Percentiles rank a stretch among this genome's conserved stretches.
These are phyloP conservation scores for Pyrenochaeta sp. DNA, from an alignment of 2,329 filamentous ascomycete genomes.

Conservation along the genomic window DNA sequence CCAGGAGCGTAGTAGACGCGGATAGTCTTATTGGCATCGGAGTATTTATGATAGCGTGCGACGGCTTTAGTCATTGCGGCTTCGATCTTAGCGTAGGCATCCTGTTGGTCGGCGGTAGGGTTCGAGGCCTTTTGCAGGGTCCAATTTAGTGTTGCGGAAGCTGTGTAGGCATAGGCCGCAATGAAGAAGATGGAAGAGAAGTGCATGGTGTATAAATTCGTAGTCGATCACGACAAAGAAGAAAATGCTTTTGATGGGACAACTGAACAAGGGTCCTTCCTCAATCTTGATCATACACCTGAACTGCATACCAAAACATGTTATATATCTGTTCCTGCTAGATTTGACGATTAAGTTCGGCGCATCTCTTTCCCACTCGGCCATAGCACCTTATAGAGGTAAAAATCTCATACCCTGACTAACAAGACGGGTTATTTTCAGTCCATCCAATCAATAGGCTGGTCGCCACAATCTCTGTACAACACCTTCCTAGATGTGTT, in stretches of 20 bases:
- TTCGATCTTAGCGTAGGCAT: slow-evolving; percentile 44
- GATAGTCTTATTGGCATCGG: slow-evolving; percentile 36
- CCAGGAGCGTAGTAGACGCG: slow-evolving; percentile 41
- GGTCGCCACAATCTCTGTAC: neutral
- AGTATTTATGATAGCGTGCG: slow-evolving; percentile 34
- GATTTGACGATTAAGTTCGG: neutral
- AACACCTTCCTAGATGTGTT: slow-evolving; percentile 4
- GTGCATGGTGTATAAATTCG: slow-evolving; percentile 24
- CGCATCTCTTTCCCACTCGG: neutral
- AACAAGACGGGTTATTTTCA: neutral
- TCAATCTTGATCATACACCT: neutral
- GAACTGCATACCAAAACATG: neutral
- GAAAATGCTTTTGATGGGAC: neutral
- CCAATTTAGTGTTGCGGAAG: slow-evolving; percentile 37
- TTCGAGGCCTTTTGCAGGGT: slow-evolving; percentile 36
- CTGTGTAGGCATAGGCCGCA: slow-evolving; percentile 29
- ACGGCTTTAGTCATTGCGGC: slow-evolving; percentile 43
- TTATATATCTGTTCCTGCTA: neutral
- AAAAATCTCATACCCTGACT: neutral
- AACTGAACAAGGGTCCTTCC: neutral
- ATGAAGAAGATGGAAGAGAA: slow-evolving; percentile 27
- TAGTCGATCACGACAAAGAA: neutral
- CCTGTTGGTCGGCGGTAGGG: slow-evolving; percentile 42
- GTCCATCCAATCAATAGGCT: slow-evolving; percentile 1
- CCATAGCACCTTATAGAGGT: neutral